These are phyloP conservation scores for Strobilomyces confusus DNA, from an alignment of 768 basidiomycete species.

Conservation along the genomic window DNA sequence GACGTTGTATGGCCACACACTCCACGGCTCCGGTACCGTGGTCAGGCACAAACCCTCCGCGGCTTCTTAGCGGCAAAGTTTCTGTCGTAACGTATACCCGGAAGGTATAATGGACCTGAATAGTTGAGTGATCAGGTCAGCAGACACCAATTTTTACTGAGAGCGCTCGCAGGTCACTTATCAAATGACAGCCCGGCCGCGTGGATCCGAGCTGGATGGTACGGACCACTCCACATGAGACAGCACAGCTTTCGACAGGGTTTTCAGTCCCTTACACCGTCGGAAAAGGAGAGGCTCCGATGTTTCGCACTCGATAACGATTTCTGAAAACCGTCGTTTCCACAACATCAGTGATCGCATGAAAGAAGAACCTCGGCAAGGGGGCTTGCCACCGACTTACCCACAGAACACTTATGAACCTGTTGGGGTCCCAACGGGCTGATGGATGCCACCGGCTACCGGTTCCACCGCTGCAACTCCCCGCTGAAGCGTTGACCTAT, in stretches of 20 bases:
- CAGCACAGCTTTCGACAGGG: background rate
- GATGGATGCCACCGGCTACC: background rate
- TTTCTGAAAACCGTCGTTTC: background rate
- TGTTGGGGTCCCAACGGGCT: background rate
- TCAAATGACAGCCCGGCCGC: background rate
- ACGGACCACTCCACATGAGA: background rate
- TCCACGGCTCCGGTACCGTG: conserved; percentile 25
- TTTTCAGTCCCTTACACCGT: background rate
- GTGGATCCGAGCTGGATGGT: background rate
- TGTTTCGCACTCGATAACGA: background rate
- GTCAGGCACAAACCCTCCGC: conserved; percentile 18
- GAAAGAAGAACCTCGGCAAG: background rate
- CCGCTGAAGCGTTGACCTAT: background rate
- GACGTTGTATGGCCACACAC: conserved; percentile 18
- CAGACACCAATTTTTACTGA: background rate
- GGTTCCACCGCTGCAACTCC: background rate
- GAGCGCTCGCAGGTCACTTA: background rate
- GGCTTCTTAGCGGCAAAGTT: conserved; percentile 14
- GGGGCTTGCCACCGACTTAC: background rate
- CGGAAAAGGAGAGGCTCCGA: background rate
- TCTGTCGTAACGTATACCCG: conserved; percentile 6
- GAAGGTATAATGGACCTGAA: conserved; percentile 7
- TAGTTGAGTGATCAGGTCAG: conserved; percentile 1
- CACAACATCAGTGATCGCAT: conserved; percentile 1
- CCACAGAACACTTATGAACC: background rate